Evolutionary conservation across 108 stramenopile species (phyloP).

Genomic region (Fragilariopsis cylindrus): DNA sequence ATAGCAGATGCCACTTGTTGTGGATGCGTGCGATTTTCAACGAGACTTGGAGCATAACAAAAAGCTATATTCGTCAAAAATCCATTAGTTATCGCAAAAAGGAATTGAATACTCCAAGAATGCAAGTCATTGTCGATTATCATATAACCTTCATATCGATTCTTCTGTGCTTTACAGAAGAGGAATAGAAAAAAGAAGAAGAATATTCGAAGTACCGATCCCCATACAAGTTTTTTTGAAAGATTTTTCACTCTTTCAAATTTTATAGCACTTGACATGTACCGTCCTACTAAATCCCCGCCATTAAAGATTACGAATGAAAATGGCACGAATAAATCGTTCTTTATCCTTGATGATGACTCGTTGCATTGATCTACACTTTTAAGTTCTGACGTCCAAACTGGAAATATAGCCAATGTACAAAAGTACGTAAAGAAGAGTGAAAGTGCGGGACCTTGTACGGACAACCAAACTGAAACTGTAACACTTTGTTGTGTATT

Average conservation of each 20-base stretch:
- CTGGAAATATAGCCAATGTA: slow-evolving; percentile 57
- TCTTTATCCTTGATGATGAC: slow-evolving; percentile 21
- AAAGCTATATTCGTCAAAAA: slow-evolving; percentile 40
- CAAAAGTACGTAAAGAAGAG: slow-evolving; percentile 46
- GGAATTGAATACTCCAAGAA: slow-evolving; percentile 33
- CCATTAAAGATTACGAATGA: slow-evolving; percentile 58
- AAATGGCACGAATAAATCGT: slow-evolving; percentile 53
- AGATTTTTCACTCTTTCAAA: slow-evolving; percentile 3
- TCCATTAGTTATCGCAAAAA: slow-evolving; percentile 54
- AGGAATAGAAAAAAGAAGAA: slow-evolving; percentile 38
- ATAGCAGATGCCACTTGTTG: slow-evolving; percentile 46
- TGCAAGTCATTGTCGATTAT: slow-evolving; percentile 30
- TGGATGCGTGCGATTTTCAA: slow-evolving; percentile 2
- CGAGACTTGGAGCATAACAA: slow-evolving; percentile 33
- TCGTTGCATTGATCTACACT: slow-evolving; percentile 33
- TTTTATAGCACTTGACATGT: slow-evolving; percentile 16
- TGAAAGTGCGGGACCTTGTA: slow-evolving; percentile 25
- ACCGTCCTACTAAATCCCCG: slow-evolving; percentile 53
- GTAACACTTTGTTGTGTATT: slow-evolving; percentile 11
- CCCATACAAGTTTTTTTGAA: slow-evolving; percentile 27
- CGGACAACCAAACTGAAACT: slow-evolving; percentile 13
- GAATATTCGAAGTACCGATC: slow-evolving; percentile 21
- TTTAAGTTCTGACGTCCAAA: slow-evolving; percentile 48
- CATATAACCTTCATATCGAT: slow-evolving; percentile 8
- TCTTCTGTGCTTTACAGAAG: slow-evolving; percentile 22